Evolutionary conservation across 108 stramenopile genomes (phyloP).

Genomic region (Nannochloropsis oceanica): DNA sequence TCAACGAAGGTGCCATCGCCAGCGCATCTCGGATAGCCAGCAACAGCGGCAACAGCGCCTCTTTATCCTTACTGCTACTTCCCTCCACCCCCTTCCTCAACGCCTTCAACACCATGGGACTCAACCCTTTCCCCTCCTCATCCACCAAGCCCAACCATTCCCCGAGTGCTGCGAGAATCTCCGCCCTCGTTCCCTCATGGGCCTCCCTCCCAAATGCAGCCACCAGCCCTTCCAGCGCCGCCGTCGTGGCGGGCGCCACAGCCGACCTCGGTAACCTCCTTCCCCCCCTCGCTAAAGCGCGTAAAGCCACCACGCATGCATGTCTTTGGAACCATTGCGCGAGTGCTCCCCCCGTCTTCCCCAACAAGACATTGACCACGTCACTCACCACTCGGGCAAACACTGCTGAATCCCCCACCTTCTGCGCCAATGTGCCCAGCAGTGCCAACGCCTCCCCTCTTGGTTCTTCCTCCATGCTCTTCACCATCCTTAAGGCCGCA

Average conservation of each 20-base stretch:
- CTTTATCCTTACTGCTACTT: neutral
- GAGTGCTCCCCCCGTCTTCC: constrained; percentile 16
- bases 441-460: neutral
- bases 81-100: neutral
- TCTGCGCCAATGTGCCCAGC: neutral
- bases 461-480: neutral
- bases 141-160: neutral
- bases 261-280: neutral
- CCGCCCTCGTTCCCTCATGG: constrained; percentile 17
- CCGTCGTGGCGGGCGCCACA: neutral
- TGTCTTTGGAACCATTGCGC: constrained; percentile 29
- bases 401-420: neutral
- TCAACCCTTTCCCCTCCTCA: neutral
- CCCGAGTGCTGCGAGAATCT: neutral
- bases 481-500: neutral
- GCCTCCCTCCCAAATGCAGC: constrained; percentile 11
- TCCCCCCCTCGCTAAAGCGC: neutral
- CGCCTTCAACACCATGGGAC: neutral
- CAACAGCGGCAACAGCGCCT: neutral
- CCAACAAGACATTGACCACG: neutral
- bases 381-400: neutral
- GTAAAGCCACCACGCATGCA: neutral
- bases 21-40: neutral
- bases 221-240: constrained; percentile 4
- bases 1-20: neutral